Conservation (phyloP, 2,329 filamentous ascomycete genomes). For the Mollisiaceae sp. region DNA sequence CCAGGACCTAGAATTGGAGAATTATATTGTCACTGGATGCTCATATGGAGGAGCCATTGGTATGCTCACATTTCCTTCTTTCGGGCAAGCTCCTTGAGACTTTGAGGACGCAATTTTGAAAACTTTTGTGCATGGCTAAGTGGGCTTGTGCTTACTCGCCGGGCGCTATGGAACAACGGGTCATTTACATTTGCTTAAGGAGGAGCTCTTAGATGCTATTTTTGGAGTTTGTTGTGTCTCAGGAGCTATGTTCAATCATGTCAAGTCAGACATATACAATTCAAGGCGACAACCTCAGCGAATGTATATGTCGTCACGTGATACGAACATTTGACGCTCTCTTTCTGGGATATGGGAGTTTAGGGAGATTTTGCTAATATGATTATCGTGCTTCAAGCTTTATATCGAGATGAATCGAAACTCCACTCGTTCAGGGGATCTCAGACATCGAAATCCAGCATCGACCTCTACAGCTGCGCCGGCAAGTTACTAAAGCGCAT, state of each 20-base stretch:
- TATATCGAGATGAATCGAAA: slow-evolving; percentile 88
- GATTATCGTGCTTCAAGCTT: slow-evolving; percentile 56
- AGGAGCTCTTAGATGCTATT: not conserved
- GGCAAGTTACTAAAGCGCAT: slow-evolving; percentile 87
- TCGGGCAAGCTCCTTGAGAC: slow-evolving; percentile 25
- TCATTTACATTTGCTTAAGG: not conserved
- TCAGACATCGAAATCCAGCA: slow-evolving; percentile 76
- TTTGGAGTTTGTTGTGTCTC: not conserved
- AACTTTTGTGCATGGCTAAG: not conserved
- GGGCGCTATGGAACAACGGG: not conserved
- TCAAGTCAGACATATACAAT: not conserved
- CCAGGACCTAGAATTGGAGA: slow-evolving; percentile 90
- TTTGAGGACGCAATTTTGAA: not conserved
- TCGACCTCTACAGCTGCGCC: slow-evolving; percentile 93
- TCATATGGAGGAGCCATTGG: slow-evolving; percentile 93
- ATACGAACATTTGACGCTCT: not conserved
- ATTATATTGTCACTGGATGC: slow-evolving; percentile 89
- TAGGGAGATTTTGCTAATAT: not conserved
- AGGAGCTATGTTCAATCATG: not conserved
- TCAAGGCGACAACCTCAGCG: not conserved
- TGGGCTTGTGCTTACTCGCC: not conserved
- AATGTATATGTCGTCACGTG: not conserved
- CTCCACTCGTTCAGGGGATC: slow-evolving; percentile 77
- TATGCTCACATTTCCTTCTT: slow-evolving; percentile 51
- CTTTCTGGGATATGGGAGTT: not conserved